These are phyloP conservation scores for Malus hybrid DNA, from an alignment of 331 rosid species.

Conservation along the genomic window DNA sequence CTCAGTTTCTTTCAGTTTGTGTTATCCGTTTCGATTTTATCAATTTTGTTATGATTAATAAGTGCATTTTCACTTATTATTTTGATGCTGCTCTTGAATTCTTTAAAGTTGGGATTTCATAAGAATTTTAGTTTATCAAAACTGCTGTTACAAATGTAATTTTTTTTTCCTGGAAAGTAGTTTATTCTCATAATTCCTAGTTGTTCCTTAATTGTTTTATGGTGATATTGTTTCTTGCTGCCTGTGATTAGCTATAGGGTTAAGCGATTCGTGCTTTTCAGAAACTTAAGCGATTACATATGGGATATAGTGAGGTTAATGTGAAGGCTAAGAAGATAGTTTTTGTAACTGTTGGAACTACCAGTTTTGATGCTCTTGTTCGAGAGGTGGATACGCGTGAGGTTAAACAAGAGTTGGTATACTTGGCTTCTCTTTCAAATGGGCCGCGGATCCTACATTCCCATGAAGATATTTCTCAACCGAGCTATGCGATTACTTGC, in stretches of 20 bases:
- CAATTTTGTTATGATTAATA: neutral
- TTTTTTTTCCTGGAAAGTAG: neutral
- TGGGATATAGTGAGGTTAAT: slow-evolving; percentile 32
- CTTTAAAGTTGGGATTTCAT: neutral
- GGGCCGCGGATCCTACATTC: slow-evolving; percentile 74
- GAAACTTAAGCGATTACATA: neutral
- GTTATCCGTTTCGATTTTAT: neutral
- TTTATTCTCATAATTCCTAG: neutral
- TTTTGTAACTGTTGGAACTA: slow-evolving; percentile 76
- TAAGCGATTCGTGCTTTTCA: neutral
- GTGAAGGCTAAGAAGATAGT: slow-evolving; percentile 32
- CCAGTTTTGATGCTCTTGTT: slow-evolving; percentile 73
- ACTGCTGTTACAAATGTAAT: neutral
- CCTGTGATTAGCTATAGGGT: neutral
- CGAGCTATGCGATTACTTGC: neutral
- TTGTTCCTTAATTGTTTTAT: neutral
- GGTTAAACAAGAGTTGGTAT: slow-evolving; percentile 45
- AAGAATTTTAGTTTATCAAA: too few relatives aligned
- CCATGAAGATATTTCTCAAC: slow-evolving; percentile 40
- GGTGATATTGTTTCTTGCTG: neutral
- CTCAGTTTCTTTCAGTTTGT: neutral
- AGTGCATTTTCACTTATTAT: neutral
- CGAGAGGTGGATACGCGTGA: slow-evolving; percentile 34
- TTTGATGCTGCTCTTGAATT: neutral
- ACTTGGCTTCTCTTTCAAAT: slow-evolving; percentile 63